Evolutionary conservation across 2,329 filamentous ascomycete genomes (phyloP), one percentile per base, ranked within the genome.

Genomic region (Aureobasidium sp.): DNA sequence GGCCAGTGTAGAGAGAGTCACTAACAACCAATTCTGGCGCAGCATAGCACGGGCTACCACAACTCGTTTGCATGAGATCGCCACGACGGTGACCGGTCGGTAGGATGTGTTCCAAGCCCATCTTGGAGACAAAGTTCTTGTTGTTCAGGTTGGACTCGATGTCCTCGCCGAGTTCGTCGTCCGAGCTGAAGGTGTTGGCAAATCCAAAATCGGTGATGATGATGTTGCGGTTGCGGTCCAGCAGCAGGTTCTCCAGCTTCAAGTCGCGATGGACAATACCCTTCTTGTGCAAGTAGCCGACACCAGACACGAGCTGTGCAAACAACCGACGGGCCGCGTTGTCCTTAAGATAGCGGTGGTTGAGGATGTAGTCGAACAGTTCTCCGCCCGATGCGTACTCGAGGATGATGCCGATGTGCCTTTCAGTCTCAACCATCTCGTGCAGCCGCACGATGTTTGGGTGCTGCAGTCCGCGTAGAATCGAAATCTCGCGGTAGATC

Each of bases 141-240:
- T 96, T 93, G 27, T 84, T 83, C 23, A 99, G 78, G 64, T 91
- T 89, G 68, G 90, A 84, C 74, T 97, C 94, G 65, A 96, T 88
- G 62, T 96, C 92, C 62, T 96, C 90, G 4, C 84, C 84, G 40
- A 99, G 81, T 72, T 96, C 91, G 70, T 99, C 94, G 37, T 79
- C 77, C 0, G 94, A 84, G 70, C 96, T 89, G 70, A 99, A 99
- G 0, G 92, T 97, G 74, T 99, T 99, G 67, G 94, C 94, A 72
- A 99, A 99, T 19, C 94, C 94, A 75, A 99, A 99, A 75, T 99
- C 94, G 17, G 94, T 99, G 71, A 99, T 99, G 76, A 99, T 99
- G 70, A 99, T 97, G 78, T 99, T 99, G 64, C 91, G 88, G 71
- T 99, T 96, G 64, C 93, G 87, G 75, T 99, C 94, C 55, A 99